These are phyloP conservation scores for Neurospora sp. DNA, from an alignment of 495 filamentous ascomycete genomes.

Conservation along the genomic window DNA sequence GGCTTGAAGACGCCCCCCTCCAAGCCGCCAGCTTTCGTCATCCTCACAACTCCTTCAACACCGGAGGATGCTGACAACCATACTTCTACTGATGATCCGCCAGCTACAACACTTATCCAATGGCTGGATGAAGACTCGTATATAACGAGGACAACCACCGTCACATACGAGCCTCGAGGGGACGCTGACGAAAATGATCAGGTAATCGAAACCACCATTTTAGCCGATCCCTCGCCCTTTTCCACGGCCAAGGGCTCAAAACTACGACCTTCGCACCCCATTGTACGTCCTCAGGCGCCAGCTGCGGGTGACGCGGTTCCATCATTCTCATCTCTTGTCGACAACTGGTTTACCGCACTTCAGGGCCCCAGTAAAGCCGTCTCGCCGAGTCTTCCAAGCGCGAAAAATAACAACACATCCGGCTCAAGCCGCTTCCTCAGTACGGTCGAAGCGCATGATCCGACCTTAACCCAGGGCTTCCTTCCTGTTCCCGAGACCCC, in stretches of 20 bases:
- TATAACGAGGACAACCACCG: conserved; percentile 26
- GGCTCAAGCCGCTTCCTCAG: neutral
- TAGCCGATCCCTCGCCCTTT: conserved; percentile 15
- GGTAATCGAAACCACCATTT: conserved; percentile 27
- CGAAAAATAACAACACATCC: neutral
- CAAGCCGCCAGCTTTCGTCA: neutral
- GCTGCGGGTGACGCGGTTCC: neutral
- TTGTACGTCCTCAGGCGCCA: conserved; percentile 9
- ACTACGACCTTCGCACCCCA: conserved; percentile 10
- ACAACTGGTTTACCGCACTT: conserved; percentile 10
- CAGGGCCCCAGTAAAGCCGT: neutral
- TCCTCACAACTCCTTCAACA: neutral
- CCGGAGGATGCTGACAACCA: neutral
- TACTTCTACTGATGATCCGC: neutral
- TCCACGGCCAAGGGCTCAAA: conserved; percentile 5
- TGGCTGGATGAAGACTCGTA: conserved; percentile 27
- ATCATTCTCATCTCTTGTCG: conserved; percentile 7
- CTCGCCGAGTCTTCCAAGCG: neutral
- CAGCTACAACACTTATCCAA: conserved; percentile 12
- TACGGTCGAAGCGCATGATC: neutral
- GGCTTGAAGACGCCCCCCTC: neutral
- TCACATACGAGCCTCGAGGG: conserved; percentile 20
- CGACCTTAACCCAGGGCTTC: neutral
- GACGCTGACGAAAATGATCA: conserved; percentile 19
- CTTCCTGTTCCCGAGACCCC: neutral